Evolutionary conservation across 2,329 filamentous ascomycete genomes (phyloP).

Genomic region (Hypoxylon sp.): DNA sequence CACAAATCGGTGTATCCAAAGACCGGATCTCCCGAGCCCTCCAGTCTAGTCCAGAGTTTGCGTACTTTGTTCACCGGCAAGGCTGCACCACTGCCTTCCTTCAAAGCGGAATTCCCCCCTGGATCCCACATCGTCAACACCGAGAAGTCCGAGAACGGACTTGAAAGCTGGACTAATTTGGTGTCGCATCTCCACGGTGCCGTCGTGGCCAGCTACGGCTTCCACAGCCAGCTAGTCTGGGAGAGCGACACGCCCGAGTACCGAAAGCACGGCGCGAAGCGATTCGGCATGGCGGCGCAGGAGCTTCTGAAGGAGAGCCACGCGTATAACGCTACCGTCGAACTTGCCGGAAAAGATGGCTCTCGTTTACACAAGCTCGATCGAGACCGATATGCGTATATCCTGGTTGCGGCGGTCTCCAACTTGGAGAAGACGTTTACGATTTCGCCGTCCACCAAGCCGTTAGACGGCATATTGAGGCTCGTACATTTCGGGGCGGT

Average conservation of each 20-base stretch:
- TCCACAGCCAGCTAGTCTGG: conserved; percentile 90
- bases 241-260: conserved; percentile 90
- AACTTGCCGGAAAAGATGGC: conserved; percentile 46
- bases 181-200: conserved; percentile 74
- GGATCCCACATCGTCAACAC: conserved; percentile 65
- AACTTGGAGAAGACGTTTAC: conserved; percentile 85
- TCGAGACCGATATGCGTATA: conserved; percentile 76
- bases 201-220: conserved; percentile 90
- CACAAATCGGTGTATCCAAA: conserved; percentile 69
- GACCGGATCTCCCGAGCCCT: conserved; percentile 52
- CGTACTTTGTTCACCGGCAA: conserved; percentile 72
- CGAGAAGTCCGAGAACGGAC: conserved; percentile 24
- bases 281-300: conserved; percentile 88
- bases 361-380: conserved; percentile 48
- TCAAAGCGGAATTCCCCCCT: conserved; percentile 72
- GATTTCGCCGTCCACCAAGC: conserved; percentile 80
- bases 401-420: conserved; percentile 82
- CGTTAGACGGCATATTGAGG: conserved; percentile 78
- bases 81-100: conserved; percentile 71
- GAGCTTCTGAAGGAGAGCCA: conserved; percentile 75
- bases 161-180: conserved; percentile 52
- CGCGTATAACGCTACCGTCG: conserved; percentile 63
- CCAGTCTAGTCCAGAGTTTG: conserved; percentile 65
- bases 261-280: conserved; percentile 79
- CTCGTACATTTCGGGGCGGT: conserved; percentile 82